Base-by-base conservation (phyloP, 257 asterid genomes). In the Solanum sparsipilum region DNA sequence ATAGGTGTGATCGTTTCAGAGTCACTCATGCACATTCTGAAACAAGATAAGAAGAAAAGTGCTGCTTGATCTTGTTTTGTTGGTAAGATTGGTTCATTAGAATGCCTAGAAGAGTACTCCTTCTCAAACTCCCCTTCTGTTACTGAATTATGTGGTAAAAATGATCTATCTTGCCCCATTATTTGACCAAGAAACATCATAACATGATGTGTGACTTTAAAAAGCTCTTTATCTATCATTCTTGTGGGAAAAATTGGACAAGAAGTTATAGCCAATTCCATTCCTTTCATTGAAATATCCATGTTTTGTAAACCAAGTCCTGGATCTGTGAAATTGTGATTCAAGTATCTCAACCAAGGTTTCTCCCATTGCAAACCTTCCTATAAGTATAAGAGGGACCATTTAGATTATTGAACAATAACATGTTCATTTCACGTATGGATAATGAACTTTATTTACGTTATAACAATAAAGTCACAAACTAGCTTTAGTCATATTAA, bases 281-380 rank as follows among this genome's bases (percentile, higher is more conserved):
- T 90, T 87, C 95, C 96, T 88, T 91, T 91, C 93, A 94, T 90
- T 6, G 93, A 74, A 0, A 85, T 89, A 68, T 95, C 98, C 89
- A 93, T 71, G 44, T 82, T 85, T 86, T 89, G 90, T 74, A 95
- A 83, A 83, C 91, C 90, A 75, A 90, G 93, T 67, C 32, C 91
- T 31, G 89, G 91, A 41, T 78, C 68, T 20, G 38, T 65, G 67
- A 39, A 52, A 21, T 82, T 38, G 21, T 73, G 89, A 68, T 86
- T 91, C 21, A 79, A 88, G 74, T 36, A 65, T 34, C 84, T 78
- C 29, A 91, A 88, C 94, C 94, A 93, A 0, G 94, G 93, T 88
- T 90, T 93, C 91, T 95, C 98, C 98, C 98, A 94, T 52, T 86
- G 38, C 89, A 94, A 79, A 21, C 94, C 98, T 21, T 91, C 96